Evolutionary conservation across 2,329 filamentous ascomycete genomes (phyloP).

Genomic region (Leptoxyphium fumago): DNA sequence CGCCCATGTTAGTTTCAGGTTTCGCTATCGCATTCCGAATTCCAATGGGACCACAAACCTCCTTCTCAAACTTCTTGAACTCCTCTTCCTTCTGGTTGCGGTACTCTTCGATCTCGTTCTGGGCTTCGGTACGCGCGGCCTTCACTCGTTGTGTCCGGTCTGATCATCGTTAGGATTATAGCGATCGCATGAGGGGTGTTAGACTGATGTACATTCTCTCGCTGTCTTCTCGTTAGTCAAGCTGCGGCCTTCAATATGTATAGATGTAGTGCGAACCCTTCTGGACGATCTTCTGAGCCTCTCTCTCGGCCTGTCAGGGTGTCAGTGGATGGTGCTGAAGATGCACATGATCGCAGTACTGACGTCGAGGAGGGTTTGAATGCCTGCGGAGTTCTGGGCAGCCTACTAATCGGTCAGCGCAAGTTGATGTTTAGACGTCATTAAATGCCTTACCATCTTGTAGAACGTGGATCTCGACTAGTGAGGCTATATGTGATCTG

Average conservation of each 20-base stretch:
- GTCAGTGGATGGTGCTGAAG: background rate
- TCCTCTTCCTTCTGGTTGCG: slow-evolving; percentile 78
- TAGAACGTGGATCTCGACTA: too few species aligned
- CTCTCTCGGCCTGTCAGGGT: slow-evolving; percentile 67
- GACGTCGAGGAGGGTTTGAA: slow-evolving; percentile 98
- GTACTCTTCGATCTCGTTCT: slow-evolving; percentile 96
- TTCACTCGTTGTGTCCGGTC: slow-evolving; percentile 94
- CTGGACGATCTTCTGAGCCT: slow-evolving; percentile 98
- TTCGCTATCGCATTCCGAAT: background rate
- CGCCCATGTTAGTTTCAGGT: background rate
- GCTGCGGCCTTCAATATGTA: background rate
- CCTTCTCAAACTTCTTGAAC: slow-evolving; percentile 84
- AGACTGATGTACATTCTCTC: slow-evolving; percentile 58
- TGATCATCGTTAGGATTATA: slow-evolving; percentile 19
- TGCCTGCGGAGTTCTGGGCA: slow-evolving; percentile 95
- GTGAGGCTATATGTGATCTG: too few species aligned
- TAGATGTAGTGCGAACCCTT: slow-evolving; percentile 50
- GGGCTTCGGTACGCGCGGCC: slow-evolving; percentile 89
- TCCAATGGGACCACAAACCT: slow-evolving; percentile 35
- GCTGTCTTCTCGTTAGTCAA: slow-evolving; percentile 34
- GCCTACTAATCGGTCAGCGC: slow-evolving; percentile 42
- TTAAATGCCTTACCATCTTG: background rate
- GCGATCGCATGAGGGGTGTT: background rate
- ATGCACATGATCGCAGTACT: slow-evolving; percentile 20
- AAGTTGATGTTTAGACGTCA: too few species aligned